These are phyloP conservation scores for Geotrichum fermentans DNA, from an alignment of 1,139 yeast species.

Conservation along the genomic window DNA sequence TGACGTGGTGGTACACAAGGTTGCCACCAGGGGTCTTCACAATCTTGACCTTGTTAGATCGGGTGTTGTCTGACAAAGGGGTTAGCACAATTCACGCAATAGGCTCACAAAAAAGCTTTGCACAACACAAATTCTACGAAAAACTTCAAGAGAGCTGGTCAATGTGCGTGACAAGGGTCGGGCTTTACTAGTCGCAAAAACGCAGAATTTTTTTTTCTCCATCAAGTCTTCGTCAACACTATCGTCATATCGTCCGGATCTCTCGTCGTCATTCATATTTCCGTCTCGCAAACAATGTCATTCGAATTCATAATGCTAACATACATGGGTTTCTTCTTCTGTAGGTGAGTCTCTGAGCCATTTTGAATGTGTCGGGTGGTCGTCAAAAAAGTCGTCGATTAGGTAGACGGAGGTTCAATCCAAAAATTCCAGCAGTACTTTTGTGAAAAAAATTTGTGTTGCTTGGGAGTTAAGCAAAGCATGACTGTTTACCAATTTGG, in stretches of 20 bases:
- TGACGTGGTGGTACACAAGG: constrained; percentile 93
- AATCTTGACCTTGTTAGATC: constrained; percentile 97
- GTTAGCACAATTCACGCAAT: too few relatives aligned
- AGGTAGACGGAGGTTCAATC: constrained; percentile 1
- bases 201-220: too few relatives aligned
- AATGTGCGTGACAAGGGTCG: too few relatives aligned
- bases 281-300: too few relatives aligned
- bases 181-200: too few relatives aligned
- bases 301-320: constrained; percentile 31
- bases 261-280: too few relatives aligned
- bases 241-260: too few relatives aligned
- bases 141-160: too few relatives aligned
- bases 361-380: constrained; percentile 32
- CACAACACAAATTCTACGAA: too few relatives aligned
- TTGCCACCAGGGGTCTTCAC: constrained; percentile 99
- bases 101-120: background rate
- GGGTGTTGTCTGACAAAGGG: constrained; percentile 67
- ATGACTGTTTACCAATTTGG: background rate
- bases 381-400: constrained; percentile 9
- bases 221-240: too few relatives aligned
- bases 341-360: constrained; percentile 80
- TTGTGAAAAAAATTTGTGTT: background rate
- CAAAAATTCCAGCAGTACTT: background rate
- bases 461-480: background rate
- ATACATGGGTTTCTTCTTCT: constrained; percentile 78